A percentile compares a stretch with the other conserved stretches of the same genome.
These are phyloP conservation scores for Diaporthe amygdali DNA, from an alignment of 2,329 filamentous ascomycete genomes.

Conservation along the genomic window DNA sequence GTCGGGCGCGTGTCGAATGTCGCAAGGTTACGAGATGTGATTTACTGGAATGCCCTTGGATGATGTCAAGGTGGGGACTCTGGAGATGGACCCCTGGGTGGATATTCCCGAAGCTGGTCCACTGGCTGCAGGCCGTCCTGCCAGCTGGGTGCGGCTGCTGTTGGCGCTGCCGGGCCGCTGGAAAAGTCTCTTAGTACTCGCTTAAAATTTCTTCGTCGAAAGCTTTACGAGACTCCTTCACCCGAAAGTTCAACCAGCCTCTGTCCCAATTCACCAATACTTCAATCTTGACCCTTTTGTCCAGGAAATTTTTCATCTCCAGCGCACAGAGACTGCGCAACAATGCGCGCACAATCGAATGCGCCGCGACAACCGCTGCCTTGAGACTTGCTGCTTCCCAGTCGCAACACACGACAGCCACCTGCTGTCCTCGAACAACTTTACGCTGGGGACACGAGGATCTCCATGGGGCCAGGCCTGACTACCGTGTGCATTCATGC, in stretches of 20 bases:
- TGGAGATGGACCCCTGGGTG: neutral
- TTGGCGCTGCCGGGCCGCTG: conserved; percentile 3
- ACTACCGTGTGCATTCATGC: neutral
- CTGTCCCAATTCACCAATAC: neutral
- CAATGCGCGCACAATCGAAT: neutral
- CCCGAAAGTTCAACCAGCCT: neutral
- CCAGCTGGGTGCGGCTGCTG: neutral
- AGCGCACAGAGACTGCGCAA: neutral
- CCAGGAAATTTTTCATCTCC: neutral
- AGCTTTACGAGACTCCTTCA: neutral
- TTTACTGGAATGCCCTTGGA: neutral
- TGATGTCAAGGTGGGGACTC: conserved; percentile 24
- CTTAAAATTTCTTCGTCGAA: conserved; percentile 16
- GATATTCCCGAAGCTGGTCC: neutral
- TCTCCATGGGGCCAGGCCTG: neutral
- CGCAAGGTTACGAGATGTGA: neutral
- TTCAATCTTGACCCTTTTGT: neutral
- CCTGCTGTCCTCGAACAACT: neutral
- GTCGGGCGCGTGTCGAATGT: conserved; percentile 12
- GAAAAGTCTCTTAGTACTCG: neutral
- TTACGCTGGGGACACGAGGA: neutral
- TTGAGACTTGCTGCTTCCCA: neutral
- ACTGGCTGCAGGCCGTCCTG: neutral
- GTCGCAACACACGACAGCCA: neutral
- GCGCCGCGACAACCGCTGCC: neutral